Conservation (phyloP, 2,329 filamentous ascomycete genomes). For the Stagonosporopsis rhizophila region DNA sequence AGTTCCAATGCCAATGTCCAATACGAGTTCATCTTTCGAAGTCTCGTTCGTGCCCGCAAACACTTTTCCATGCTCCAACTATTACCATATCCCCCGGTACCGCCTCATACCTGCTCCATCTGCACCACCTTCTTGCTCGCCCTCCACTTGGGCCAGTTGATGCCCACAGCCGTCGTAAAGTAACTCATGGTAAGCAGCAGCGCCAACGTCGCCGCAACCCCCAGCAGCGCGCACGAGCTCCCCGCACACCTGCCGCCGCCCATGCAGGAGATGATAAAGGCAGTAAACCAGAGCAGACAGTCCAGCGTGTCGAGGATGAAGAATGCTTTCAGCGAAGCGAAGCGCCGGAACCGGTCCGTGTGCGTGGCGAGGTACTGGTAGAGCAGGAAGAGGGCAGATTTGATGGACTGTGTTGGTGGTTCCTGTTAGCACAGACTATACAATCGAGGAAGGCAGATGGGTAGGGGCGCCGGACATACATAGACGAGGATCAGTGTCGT, state of each 20-base stretch:
- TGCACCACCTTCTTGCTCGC: constrained; percentile 2
- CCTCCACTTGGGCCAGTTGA: constrained; percentile 6
- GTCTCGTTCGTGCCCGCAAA: no score
- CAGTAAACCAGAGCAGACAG: constrained; percentile 21
- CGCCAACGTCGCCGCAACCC: constrained; percentile 3
- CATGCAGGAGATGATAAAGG: constrained; percentile 18
- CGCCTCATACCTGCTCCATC: constrained; percentile 4
- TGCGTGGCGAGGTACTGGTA: constrained; percentile 53
- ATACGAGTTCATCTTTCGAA: no score
- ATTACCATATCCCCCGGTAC: not conserved
- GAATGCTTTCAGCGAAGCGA: constrained; percentile 51
- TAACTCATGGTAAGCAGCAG: not conserved
- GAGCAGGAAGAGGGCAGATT: constrained; percentile 50
- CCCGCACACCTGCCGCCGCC: constrained; percentile 10
- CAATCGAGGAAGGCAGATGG: not conserved
- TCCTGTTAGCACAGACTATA: no score
- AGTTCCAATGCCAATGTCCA: not conserved
- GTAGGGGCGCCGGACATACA: not conserved
- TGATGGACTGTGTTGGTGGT: constrained; percentile 21
- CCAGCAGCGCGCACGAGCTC: constrained; percentile 13
- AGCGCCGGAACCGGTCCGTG: constrained; percentile 39
- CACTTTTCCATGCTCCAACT: no score
- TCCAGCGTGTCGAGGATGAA: constrained; percentile 52
- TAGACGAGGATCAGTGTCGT: constrained; percentile 19
- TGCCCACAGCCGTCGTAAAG: not conserved